Base-by-base conservation (phyloP, 208 protist genomes). In the Trypanosomatidae sp. region DNA sequence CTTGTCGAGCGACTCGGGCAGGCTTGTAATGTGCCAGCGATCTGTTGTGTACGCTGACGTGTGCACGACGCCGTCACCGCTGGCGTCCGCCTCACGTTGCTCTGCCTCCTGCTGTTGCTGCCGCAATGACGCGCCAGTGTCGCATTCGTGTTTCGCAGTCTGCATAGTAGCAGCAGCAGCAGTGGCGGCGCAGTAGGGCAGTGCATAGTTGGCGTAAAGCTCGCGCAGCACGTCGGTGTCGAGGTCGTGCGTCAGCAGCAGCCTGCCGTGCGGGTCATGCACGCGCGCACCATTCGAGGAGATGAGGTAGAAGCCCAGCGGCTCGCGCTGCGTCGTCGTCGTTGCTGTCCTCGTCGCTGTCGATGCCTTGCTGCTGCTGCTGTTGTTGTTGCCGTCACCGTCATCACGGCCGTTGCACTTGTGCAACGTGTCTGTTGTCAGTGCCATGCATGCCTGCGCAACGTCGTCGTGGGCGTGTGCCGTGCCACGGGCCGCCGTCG, bases 251-350 rank as follows among this genome's bases (percentile, higher is more conserved):
- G 21, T 15, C 3, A 62, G 24, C 23, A 82, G 8, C 4, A 88
- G 54, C 13, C 53, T 38, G 2, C 71, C 70, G 1, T 39, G 4
- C n/a, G 66, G 53, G 40, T 66, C 56, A 16, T 84, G 71, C 23
- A 83, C 60, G 27, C 72, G 62, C 15, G 73, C 73, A 4, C 78
- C 78, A 48, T 88, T 84, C 2, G 71, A 84, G 2, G 70, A 60
- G 19, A 85, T 50, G 3, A 84, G 33, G 49, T 66, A 83, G 47
- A 88, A 79, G 4, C 67, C 64, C 6, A 42, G 38, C 3, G 21
- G 21, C 16, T 25, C 18, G 10, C 13, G 11, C 8, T 18, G 16
- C 21, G 25, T 18, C 32, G n/a, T n/a, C n/a, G n/a, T n/a, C n/a
- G n/a, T n/a, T n/a, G n/a, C n/a, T n/a, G n/a, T n/a, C n/a, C n/a